Evolutionary conservation across 345 rosid species (phyloP), one percentile per base, ranked within the genome.

Genomic region (Pelargonium nanum): DNA sequence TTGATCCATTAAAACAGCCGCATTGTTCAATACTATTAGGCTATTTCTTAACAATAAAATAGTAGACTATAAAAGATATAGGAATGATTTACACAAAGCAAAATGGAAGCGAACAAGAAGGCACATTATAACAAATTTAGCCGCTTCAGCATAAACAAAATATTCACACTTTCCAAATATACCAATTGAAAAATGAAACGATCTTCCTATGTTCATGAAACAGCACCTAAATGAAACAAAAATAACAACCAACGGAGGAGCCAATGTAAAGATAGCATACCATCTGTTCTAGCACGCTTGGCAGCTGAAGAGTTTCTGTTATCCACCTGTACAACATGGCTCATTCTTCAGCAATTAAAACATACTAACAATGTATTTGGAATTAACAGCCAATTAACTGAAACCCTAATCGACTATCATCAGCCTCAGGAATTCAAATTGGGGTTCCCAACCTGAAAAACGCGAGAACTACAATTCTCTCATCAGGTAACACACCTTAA

Each of bases 251-350:
- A 19, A 22, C 26, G 19, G 22, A 44, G n/a, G 16, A 44, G 48
- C 19, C 5, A 24, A 25, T 25, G 48, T 40, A 6, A 40, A 52
- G n/a, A 60, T 20, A 19, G 1, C 70, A 40, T 80, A 93, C 99
- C 99, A 62, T 93, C 99, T 28, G 99, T 93, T 76, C 97, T 84
- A 26, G 99, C 99, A 20, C 97, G 97, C 83, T 89, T 93, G 26
- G 95, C 85, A 0, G 99, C 99, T 6, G 96, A 90, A 2, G 99
- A 87, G 62, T 93, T 93, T 74, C 97, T 83, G 82, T 72, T 87
- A 72, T 93, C 99, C 61, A 93, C 90, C 99, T 93, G 76, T 54
- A 73, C 57, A 55, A 20, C 40, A 71, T 30, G 57, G n/a, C 13
- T 20, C 55, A 20, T 52, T 52, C 21, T 4, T 52, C 55, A 52